phyloP scores from a whole-genome alignment of 2,329 filamentous ascomycete species.

The Aureobasidium mangrovei region DNA sequence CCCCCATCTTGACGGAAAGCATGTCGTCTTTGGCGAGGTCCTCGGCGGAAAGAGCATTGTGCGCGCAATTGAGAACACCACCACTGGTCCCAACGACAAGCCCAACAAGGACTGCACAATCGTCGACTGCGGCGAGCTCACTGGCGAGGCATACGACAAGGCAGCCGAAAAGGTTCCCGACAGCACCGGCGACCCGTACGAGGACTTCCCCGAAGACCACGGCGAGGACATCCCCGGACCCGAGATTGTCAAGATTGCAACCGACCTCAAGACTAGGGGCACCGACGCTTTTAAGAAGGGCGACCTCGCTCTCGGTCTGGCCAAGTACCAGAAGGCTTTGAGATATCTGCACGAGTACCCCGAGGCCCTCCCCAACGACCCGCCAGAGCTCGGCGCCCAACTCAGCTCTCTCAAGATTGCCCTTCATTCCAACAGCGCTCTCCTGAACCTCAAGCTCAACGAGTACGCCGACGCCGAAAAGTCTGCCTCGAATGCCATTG shows the following conservation, averaged over 20 bases:
- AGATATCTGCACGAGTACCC: slow-evolving; percentile 84
- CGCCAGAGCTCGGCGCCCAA: slow-evolving; percentile 55
- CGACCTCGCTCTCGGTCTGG: slow-evolving; percentile 60
- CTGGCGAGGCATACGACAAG: slow-evolving; percentile 57
- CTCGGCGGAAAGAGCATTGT: slow-evolving; percentile 86
- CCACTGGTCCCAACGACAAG: slow-evolving; percentile 68
- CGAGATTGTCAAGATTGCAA: slow-evolving; percentile 68
- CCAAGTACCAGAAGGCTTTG: slow-evolving; percentile 91
- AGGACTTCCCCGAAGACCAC: slow-evolving; percentile 91
- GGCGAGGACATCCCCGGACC: slow-evolving; percentile 55
- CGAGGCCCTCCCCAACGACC: slow-evolving; percentile 58
- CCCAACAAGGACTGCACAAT: slow-evolving; percentile 66
- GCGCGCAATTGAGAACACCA: slow-evolving; percentile 78
- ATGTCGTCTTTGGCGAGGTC: slow-evolving; percentile 95
- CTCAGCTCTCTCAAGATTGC: slow-evolving; percentile 71
- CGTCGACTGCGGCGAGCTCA: slow-evolving; percentile 74
- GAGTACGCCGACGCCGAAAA: slow-evolving; percentile 61
- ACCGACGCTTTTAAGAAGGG: slow-evolving; percentile 85
- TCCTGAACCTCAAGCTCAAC: slow-evolving; percentile 74
- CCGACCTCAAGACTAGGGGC: slow-evolving; percentile 81
- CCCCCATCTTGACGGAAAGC: slow-evolving; percentile 89
- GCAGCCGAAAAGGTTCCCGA: slow-evolving; percentile 64
- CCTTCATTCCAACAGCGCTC: slow-evolving; percentile 79
- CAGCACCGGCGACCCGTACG: slow-evolving; percentile 78
- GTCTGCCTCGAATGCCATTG: slow-evolving; percentile 65